A percentile compares a stretch with the other conserved stretches of the same genome.
Conservation (phyloP, 441 rosid species). For the Populus hybrid region DNA sequence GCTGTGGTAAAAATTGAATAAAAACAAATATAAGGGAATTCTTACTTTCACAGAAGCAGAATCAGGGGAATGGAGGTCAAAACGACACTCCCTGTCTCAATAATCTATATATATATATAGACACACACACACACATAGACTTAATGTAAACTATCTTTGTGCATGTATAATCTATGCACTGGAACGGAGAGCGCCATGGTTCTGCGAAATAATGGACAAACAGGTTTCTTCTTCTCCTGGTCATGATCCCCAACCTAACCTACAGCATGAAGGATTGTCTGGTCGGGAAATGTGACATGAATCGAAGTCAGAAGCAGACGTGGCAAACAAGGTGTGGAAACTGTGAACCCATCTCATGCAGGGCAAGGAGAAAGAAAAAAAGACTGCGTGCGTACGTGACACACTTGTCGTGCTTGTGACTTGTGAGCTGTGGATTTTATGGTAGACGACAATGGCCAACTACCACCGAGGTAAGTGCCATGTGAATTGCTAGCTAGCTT, state of each 20-base stretch:
- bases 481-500: not conserved
- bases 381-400: too few relatives aligned
- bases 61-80: not conserved
- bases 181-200: too few relatives aligned
- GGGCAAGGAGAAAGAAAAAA: too few relatives aligned
- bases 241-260: too few relatives aligned
- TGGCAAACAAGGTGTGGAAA: not conserved
- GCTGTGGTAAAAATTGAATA: not conserved
- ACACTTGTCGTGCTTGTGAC: not conserved
- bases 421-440: not conserved
- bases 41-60: not conserved
- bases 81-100: not conserved
- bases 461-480: slow-evolving; percentile 2
- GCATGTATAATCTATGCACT: too few relatives aligned
- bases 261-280: too few relatives aligned
- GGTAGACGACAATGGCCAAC: slow-evolving; percentile 7
- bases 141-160: too few relatives aligned
- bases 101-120: not conserved
- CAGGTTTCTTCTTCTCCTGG: too few relatives aligned
- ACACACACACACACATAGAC: too few relatives aligned
- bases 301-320: not conserved
- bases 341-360: not conserved
- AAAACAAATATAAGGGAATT: not conserved
- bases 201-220: too few relatives aligned
- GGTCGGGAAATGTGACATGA: too few relatives aligned